Conservation (phyloP, 1,284 basidiomycete species). For the Leccinum pallidistipes region DNA sequence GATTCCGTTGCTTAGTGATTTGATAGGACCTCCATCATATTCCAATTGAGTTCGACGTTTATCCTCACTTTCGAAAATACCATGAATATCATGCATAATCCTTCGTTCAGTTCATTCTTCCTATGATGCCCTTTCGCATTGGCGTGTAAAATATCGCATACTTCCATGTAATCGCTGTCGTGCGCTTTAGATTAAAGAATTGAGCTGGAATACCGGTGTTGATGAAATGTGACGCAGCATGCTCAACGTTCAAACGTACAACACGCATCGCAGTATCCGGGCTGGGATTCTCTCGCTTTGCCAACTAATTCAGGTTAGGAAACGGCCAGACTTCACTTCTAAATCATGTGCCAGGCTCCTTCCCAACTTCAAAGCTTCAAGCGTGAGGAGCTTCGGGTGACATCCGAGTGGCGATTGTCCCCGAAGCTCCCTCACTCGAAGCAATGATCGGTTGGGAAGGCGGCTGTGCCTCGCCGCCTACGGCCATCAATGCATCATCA, state of each 20-base stretch:
- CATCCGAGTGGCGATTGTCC: too few species aligned
- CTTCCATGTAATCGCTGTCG: slow-evolving; percentile 13
- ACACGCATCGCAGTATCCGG: too few species aligned
- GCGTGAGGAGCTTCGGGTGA: too few species aligned
- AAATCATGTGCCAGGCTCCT: too few species aligned
- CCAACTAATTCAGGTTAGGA: too few species aligned
- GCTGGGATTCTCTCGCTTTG: too few species aligned
- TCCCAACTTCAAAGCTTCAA: too few species aligned
- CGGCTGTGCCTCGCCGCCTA: too few species aligned
- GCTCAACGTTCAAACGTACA: neutral
- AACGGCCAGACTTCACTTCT: too few species aligned
- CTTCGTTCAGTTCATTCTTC: slow-evolving; percentile 11
- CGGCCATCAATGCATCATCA: too few species aligned
- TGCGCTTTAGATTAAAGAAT: slow-evolving; percentile 9
- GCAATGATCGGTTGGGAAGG: too few species aligned
- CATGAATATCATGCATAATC: slow-evolving; percentile 10
- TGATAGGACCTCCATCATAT: slow-evolving; percentile 39
- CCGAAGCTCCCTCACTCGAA: too few species aligned
- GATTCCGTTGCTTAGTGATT: slow-evolving; percentile 5
- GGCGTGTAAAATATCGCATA: slow-evolving; percentile 25
- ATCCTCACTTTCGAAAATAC: slow-evolving; percentile 2
- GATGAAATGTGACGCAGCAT: neutral
- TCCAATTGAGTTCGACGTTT: slow-evolving; percentile 24
- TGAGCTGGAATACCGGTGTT: neutral
- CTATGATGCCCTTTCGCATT: neutral